Base-by-base conservation (phyloP, 495 filamentous ascomycete species). In the Aspergillus haitiensis region DNA sequence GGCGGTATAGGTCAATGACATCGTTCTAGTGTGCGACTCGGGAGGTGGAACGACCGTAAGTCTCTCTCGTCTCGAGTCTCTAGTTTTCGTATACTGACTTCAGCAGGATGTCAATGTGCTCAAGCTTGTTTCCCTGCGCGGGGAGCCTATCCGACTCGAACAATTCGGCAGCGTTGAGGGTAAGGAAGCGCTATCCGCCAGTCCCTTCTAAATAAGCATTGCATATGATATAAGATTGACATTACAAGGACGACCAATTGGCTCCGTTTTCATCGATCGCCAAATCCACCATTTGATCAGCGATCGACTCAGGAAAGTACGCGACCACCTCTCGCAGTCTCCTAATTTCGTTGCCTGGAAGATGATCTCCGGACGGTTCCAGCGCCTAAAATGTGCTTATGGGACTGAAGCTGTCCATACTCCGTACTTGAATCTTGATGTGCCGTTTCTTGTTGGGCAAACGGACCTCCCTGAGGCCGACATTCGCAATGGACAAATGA, bases 21-120 rank as follows among this genome's bases (percentile, higher is more conserved):
- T 77, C 8, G 64, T 83, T 7, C 66, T 84, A 32, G 73, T 84
- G 34, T 84, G 82, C 60, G 82, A 84, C 70, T 78, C 80, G 39
- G 82, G 82, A 1, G 82, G 82, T 51, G 82, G 82, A 10, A 83
- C 82, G 0, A 83, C 76, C n/a, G 73, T 75, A 63, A 27, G 65
- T 35, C 9, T n/a, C 16, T n/a, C 36, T 31, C 36, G 32, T 34
- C 33, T 42, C n/a, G 42, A 7, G 8, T 32, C 9, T 56, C 2
- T 7, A 16, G 40, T 9, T 45, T n/a, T 50, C 2, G 12, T 21
- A 9, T 7, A 49, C 52, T 59, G 34, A 52, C 44, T 6, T 7
- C 8, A 16, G 40, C n/a, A 76, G 72, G 75, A 78, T 55, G 70
- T 77, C 6, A 75, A 75, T 32, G 69, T 76, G 6, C 65, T 78